These are phyloP conservation scores for Fusarium chaquense DNA, from an alignment of 2,329 filamentous ascomycete species.

Conservation along the genomic window DNA sequence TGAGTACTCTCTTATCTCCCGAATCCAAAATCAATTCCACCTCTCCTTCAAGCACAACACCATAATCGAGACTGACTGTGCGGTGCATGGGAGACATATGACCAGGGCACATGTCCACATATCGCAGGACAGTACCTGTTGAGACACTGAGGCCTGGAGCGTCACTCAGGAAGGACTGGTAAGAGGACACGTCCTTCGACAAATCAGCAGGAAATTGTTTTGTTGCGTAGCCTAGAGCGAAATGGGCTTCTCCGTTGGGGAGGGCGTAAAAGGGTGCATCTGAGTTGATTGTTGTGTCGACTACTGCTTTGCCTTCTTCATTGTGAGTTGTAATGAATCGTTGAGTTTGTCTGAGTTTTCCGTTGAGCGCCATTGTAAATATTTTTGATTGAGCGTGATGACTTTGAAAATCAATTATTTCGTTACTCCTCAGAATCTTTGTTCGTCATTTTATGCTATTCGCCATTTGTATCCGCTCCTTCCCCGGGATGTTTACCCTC, in stretches of 20 bases:
- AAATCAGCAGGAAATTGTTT: slow-evolving; percentile 38
- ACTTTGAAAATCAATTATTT: background rate
- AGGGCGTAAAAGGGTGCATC: slow-evolving; percentile 41
- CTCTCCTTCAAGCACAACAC: slow-evolving; percentile 65
- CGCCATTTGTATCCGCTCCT: fast-evolving
- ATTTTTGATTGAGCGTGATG: background rate
- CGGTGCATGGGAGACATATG: slow-evolving; percentile 53
- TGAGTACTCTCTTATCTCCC: slow-evolving; percentile 60
- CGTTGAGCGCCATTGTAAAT: slow-evolving; percentile 26
- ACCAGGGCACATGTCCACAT: slow-evolving; percentile 61
- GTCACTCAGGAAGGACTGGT: slow-evolving; percentile 32
- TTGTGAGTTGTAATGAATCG: slow-evolving; percentile 47
- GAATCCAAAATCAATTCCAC: slow-evolving; percentile 66
- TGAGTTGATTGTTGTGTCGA: slow-evolving; percentile 33
- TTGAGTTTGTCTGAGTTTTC: slow-evolving; percentile 39
- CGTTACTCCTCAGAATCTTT: too few relatives aligned
- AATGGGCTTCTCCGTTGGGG: slow-evolving; percentile 32
- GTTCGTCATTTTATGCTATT: background rate
- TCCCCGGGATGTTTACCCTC: background rate
- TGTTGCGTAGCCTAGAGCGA: slow-evolving; percentile 47
- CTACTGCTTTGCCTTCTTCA: slow-evolving; percentile 42
- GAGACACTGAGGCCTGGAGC: slow-evolving; percentile 49
- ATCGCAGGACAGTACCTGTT: slow-evolving; percentile 58
- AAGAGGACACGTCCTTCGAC: slow-evolving; percentile 42
- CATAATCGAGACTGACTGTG: slow-evolving; percentile 67